Conservation (phyloP, 805 yeast genomes). For the Ogataea pilisensis region DNA sequence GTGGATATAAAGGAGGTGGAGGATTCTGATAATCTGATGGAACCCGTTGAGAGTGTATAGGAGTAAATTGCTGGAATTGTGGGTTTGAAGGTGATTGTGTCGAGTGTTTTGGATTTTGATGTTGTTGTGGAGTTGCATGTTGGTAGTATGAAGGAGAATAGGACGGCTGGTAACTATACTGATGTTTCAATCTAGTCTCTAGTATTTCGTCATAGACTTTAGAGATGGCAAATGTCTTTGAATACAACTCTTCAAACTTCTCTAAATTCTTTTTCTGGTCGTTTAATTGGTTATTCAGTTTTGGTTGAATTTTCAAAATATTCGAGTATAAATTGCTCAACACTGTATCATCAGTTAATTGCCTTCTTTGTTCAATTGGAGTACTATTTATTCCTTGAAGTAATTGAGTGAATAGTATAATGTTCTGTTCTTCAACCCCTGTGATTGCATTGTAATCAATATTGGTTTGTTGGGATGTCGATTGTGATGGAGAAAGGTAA, state of each 20-base stretch:
- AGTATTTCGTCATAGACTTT: conserved; percentile 72
- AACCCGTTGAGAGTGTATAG: not conserved
- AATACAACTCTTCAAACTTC: conserved; percentile 63
- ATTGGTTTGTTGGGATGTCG: too few species aligned
- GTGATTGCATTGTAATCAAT: conserved; percentile 39
- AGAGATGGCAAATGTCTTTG: conserved; percentile 71
- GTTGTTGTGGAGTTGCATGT: conserved; percentile 1
- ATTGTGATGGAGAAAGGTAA: conserved; percentile 8
- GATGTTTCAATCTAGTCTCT: conserved; percentile 45
- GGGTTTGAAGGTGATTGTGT: not conserved
- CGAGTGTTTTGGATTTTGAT: not conserved
- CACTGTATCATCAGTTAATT: conserved; percentile 40
- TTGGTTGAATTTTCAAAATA: conserved; percentile 63
- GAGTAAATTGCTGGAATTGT: not conserved
- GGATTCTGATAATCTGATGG: not conserved
- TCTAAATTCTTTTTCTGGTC: conserved; percentile 62
- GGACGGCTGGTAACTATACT: conserved; percentile 10
- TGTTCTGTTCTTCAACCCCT: conserved; percentile 62
- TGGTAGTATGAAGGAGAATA: conserved; percentile 4
- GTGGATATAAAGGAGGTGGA: not conserved
- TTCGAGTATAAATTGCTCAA: conserved; percentile 56
- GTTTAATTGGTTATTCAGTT: conserved; percentile 55
- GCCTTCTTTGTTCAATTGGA: conserved; percentile 31
- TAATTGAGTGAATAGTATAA: conserved; percentile 64
- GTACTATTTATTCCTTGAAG: conserved; percentile 49